phyloP scores from a whole-genome alignment of 106 monocot genomes.

The Dendrobium chrysotoxum region DNA sequence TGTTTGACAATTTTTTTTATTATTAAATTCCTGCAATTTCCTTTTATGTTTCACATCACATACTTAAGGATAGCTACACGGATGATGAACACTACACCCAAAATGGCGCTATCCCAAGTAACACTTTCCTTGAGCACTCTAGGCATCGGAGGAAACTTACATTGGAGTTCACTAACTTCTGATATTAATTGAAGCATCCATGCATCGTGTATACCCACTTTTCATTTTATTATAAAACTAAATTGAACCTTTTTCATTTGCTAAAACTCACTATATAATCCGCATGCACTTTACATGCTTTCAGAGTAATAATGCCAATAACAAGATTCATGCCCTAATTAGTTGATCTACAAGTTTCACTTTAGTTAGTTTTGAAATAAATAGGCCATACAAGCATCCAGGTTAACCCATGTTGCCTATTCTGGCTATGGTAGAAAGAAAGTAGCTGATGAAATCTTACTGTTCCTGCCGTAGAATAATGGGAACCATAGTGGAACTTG shows the following conservation, averaged over 20 bases:
- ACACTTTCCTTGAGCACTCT: background rate
- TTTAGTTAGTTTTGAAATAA: background rate
- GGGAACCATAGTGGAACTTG: conserved; percentile 98
- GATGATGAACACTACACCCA: background rate
- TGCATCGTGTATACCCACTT: background rate
- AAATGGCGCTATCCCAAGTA: background rate
- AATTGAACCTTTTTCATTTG: background rate
- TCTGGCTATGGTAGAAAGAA: background rate
- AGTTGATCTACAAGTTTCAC: background rate
- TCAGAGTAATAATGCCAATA: background rate
- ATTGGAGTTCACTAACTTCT: background rate
- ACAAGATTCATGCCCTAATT: background rate
- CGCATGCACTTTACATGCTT: background rate
- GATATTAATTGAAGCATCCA: background rate
- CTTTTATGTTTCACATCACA: too few species aligned
- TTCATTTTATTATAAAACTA: background rate
- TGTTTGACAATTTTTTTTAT: too few species aligned
- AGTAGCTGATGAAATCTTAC: conserved; percentile 31
- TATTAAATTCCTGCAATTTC: too few species aligned
- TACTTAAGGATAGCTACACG: background rate
- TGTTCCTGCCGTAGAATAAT: conserved; percentile 96
- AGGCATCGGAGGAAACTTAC: background rate
- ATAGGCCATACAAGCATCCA: background rate
- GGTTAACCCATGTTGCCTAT: background rate
- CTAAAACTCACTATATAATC: background rate